These are phyloP conservation scores for Tetrapisispora namnaoensis DNA, from an alignment of 805 yeast genomes.

Conservation along the genomic window DNA sequence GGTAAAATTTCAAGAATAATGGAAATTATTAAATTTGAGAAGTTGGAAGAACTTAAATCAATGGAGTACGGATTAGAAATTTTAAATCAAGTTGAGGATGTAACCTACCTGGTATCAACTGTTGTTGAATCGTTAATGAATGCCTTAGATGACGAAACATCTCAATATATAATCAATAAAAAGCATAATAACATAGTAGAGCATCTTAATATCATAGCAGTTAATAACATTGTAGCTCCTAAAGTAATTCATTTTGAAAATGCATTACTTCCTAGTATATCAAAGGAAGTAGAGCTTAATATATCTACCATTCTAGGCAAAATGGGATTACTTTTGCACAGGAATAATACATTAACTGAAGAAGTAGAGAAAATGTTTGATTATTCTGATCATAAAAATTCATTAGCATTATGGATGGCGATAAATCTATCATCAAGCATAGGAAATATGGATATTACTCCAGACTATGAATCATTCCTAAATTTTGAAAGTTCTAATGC, in stretches of 20 bases:
- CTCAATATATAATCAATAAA: background rate
- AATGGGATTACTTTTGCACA: slow-evolving; percentile 12
- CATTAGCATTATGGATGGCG: slow-evolving; percentile 32
- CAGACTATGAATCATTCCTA: slow-evolving; percentile 3
- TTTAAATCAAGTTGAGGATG: slow-evolving; percentile 4
- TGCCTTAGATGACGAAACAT: background rate
- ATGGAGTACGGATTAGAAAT: slow-evolving; percentile 8
- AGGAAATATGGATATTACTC: background rate
- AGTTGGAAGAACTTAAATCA: slow-evolving; percentile 4
- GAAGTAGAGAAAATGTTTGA: slow-evolving; percentile 17
- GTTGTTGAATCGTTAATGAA: background rate
- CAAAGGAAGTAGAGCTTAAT: slow-evolving; percentile 4
- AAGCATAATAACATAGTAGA: slow-evolving; percentile 7
- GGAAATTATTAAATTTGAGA: slow-evolving; percentile 11
- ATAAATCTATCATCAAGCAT: slow-evolving; percentile 20
- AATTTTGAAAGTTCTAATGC: slow-evolving; percentile 6
- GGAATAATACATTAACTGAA: background rate
- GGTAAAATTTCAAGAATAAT: slow-evolving; percentile 3
- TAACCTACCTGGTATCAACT: slow-evolving; percentile 1
- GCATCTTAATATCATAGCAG: slow-evolving; percentile 14
- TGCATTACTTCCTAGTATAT: slow-evolving; percentile 13
- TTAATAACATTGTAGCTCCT: slow-evolving; percentile 5
- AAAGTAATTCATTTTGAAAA: background rate
- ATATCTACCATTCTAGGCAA: slow-evolving; percentile 8
- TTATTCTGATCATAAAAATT: slow-evolving; percentile 8